These are phyloP conservation scores for Plasmodium malariae DNA, from an alignment of 169 alveolate species.

Conservation along the genomic window DNA sequence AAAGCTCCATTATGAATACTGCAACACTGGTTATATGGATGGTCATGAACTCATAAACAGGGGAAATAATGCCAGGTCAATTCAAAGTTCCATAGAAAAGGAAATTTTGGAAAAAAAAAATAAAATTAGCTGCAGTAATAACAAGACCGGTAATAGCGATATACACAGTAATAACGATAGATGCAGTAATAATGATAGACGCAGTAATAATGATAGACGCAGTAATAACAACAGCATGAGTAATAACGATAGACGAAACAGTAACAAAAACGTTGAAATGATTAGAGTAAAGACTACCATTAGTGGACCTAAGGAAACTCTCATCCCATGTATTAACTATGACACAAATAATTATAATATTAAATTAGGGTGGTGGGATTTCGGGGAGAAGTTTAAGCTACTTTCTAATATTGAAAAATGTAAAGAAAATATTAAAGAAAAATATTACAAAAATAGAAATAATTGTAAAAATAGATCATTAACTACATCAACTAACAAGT, in stretches of 20 bases:
- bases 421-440: slow-evolving; percentile 63
- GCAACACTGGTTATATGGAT: too few relatives aligned
- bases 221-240: background rate
- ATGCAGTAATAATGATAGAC: too few relatives aligned
- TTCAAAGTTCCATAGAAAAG: too few relatives aligned
- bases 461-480: slow-evolving; percentile 36
- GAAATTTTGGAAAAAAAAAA: too few relatives aligned
- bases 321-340: slow-evolving; percentile 54
- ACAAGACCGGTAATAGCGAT: too few relatives aligned
- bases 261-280: background rate
- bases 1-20: too few relatives aligned
- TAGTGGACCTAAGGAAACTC: slow-evolving; percentile 11
- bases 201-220: background rate
- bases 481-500: slow-evolving; percentile 19
- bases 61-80: too few relatives aligned
- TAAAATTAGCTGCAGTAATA: too few relatives aligned
- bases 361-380: slow-evolving; percentile 65
- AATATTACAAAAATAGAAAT: slow-evolving; percentile 54
- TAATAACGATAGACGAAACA: background rate
- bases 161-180: too few relatives aligned
- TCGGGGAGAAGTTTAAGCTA: slow-evolving; percentile 28
- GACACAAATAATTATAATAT: slow-evolving; percentile 26
- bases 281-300: slow-evolving; percentile 51
- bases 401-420: slow-evolving; percentile 46
- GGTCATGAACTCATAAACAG: too few relatives aligned